These are phyloP conservation scores for Trichosporon sp. DNA, from an alignment of 1,284 basidiomycete species.

Conservation along the genomic window DNA sequence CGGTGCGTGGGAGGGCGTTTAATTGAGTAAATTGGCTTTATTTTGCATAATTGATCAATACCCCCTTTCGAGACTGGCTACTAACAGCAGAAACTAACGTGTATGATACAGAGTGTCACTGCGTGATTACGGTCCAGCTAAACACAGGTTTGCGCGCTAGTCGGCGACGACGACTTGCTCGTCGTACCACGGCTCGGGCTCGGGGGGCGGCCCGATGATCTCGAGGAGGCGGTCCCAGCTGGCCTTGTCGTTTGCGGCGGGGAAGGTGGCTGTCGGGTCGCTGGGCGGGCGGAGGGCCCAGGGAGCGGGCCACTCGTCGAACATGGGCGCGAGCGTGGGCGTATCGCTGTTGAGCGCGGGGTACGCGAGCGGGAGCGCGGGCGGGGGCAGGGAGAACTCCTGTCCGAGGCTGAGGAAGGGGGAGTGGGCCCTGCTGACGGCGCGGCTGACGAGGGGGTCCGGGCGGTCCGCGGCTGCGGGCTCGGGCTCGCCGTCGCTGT, in stretches of 20 bases:
- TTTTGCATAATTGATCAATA: not conserved
- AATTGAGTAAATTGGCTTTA: not conserved
- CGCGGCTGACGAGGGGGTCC: not conserved
- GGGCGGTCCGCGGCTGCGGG: not conserved
- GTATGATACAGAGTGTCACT: too few relatives aligned
- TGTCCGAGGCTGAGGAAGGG: not conserved
- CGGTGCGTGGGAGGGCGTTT: not conserved
- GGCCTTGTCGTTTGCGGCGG: conserved; percentile 17
- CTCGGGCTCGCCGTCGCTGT: not conserved
- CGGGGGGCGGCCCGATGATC: conserved; percentile 12
- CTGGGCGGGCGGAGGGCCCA: conserved; percentile 19
- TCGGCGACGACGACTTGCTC: not conserved
- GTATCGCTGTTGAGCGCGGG: not conserved
- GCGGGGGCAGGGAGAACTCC: not conserved
- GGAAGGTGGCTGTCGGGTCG: conserved; percentile 21
- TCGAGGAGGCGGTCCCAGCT: conserved; percentile 18
- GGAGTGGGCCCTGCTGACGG: not conserved
- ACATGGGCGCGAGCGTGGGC: conserved; percentile 14
- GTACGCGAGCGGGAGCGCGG: not conserved
- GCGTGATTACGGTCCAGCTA: too few relatives aligned
- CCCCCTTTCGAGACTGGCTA: not conserved
- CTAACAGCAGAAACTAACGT: not conserved
- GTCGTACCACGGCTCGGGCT: conserved; percentile 11
- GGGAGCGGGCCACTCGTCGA: conserved; percentile 1
- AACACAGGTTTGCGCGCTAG: not conserved